These are phyloP conservation scores for Paraurostyla sp. DNA, from an alignment of 73 alveolate genomes.

Conservation along the genomic window DNA sequence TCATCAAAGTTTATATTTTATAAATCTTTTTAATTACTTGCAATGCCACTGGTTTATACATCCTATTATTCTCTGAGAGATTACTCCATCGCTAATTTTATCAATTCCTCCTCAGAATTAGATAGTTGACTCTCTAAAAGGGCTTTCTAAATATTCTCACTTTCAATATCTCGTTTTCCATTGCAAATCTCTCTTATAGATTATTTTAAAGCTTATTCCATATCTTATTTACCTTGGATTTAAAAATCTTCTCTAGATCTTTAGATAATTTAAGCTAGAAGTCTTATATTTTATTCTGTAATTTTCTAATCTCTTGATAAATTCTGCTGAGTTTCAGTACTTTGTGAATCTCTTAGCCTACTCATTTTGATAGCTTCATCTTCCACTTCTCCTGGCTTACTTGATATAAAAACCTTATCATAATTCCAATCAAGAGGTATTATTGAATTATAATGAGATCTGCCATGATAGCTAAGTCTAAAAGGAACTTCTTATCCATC, in stretches of 20 bases:
- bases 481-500: constrained; percentile 74
- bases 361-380: constrained; percentile 64
- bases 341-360: constrained; percentile 34
- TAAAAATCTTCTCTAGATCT: constrained; percentile 77
- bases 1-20: constrained; percentile 60
- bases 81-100: constrained; percentile 78
- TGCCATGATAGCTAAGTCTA: constrained; percentile 96
- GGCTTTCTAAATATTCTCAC: constrained; percentile 72
- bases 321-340: not conserved
- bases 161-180: constrained; percentile 62
- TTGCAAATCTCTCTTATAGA: constrained; percentile 21
- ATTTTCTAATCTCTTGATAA: not conserved
- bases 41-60: constrained; percentile 22
- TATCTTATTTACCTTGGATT: constrained; percentile 57
- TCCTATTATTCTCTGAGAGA: constrained; percentile 69
- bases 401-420: constrained; percentile 65
- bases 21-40: not conserved
- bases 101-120: constrained; percentile 80
- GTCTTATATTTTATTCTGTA: not conserved
- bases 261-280: constrained; percentile 43
- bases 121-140: constrained; percentile 58
- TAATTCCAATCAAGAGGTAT: constrained; percentile 74
- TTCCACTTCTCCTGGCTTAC: constrained; percentile 89
- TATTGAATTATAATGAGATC: constrained; percentile 96
- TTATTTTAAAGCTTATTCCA: constrained; percentile 66